Evolutionary conservation across 495 filamentous ascomycete genomes (phyloP), one percentile per base, ranked within the genome.

Genomic region (Aspergillus taichungensis): DNA sequence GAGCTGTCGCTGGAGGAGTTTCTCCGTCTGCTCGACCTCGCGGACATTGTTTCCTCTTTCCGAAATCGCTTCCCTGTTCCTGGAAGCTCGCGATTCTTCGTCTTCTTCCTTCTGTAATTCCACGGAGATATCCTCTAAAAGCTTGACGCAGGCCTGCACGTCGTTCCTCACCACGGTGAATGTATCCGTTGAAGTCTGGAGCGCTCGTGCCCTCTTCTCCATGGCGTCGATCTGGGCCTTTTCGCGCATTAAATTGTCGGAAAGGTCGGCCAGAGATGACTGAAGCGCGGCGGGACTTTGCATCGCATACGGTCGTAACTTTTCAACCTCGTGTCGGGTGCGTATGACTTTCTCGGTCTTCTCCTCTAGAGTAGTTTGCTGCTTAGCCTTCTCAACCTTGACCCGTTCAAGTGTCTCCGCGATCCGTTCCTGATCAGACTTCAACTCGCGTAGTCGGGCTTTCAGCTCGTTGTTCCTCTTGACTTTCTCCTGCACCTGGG

Each of bases 61-160:
- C 1, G 84, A 83, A 27, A 98, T 79, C 6, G 87, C 87, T 46
- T 96, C 92, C 45, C 84, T 76, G 55, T 95, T 89, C 50, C 78
- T 79, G 7, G 78, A 72, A 30, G 88, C 92, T 50, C 84, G 80
- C 6, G 77, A 72, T 46, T 82, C 80, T 55, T 91, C 88, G 40
- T 95, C 92, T 6, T 95, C 91, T 61, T 95, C 88, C 60, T 89
- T 94, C 8, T 81, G 69, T 8, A 98, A 64, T 59, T 96, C 92
- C 34, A 70, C 71, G 1, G 82, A 74, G 30, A 95, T 85, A 43
- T 97, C 94, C 34, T 94, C 85, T 3, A 98, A 80, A 27, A 96
- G 73, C 57, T 88, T 90, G 39, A 86, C 85, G 52, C 88, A 94
- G 0, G 83, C 81, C 5, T 80, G 76, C 9, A 97, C 87, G 55